phyloP scores from a whole-genome alignment of 495 filamentous ascomycete genomes.

The Lophiostoma macrostomum region DNA sequence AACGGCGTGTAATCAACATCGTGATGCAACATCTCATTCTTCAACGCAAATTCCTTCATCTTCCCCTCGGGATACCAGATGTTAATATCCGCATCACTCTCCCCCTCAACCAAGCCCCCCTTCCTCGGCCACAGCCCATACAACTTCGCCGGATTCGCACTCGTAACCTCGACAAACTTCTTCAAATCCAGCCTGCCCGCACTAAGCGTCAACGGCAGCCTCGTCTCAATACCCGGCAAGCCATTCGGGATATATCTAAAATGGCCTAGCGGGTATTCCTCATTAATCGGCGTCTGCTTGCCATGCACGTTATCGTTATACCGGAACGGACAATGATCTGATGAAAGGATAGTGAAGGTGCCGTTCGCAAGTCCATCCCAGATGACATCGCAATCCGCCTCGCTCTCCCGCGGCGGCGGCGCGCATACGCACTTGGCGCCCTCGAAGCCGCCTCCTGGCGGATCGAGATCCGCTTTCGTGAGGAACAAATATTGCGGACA shows the following conservation, averaged over 20 bases:
- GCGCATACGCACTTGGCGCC: conserved; percentile 44
- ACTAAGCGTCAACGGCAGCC: conserved; percentile 47
- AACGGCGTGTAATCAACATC: conserved; percentile 61
- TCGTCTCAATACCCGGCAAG: conserved; percentile 58
- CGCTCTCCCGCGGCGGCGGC: conserved; percentile 38
- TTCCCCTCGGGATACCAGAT: conserved; percentile 52
- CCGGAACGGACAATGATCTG: conserved; percentile 57
- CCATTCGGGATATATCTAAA: conserved; percentile 59
- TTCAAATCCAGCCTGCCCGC: conserved; percentile 49
- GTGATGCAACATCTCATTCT: conserved; percentile 56
- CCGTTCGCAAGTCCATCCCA: conserved; percentile 42
- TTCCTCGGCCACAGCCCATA: conserved; percentile 58
- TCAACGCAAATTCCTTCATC: conserved; percentile 45
- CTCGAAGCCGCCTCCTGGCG: conserved; percentile 51
- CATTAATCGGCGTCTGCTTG: conserved; percentile 47
- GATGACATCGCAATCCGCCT: conserved; percentile 37
- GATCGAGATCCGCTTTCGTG: conserved; percentile 50
- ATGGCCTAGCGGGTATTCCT: conserved; percentile 46
- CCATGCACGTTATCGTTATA: conserved; percentile 49
- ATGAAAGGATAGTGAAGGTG: conserved; percentile 53
- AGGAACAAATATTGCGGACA: conserved; percentile 66
- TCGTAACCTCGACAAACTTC: conserved; percentile 58
- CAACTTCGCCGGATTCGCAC: conserved; percentile 58
- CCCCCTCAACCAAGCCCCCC: conserved; percentile 53
- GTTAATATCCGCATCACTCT: conserved; percentile 53